A percentile compares a stretch with the other conserved stretches of the same genome.
Conservation (phyloP, 169 alveolate genomes). For the Theileria parva region DNA sequence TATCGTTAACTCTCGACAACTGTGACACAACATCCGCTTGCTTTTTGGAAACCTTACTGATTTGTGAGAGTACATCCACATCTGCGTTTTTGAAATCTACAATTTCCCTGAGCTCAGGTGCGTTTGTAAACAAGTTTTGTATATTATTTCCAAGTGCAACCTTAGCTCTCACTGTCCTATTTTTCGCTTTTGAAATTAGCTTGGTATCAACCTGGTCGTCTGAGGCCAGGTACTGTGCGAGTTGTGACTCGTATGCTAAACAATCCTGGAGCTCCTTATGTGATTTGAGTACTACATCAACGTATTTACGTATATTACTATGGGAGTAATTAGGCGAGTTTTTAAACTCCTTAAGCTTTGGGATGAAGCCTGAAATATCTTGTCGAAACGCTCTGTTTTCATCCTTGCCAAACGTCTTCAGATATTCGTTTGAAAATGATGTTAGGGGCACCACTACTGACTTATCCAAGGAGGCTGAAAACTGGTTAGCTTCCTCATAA, state of each 20-base stretch:
- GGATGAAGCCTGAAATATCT: conserved; percentile 58
- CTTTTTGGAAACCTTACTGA: conserved; percentile 17
- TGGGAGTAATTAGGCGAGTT: conserved; percentile 45
- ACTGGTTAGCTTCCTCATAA: conserved; percentile 18
- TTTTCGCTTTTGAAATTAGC: conserved; percentile 45
- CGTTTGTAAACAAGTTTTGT: conserved; percentile 46
- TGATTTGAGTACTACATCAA: conserved; percentile 55
- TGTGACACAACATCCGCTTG: not conserved
- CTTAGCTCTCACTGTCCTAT: conserved; percentile 56
- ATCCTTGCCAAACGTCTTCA: conserved; percentile 30
- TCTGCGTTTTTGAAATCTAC: conserved; percentile 15
- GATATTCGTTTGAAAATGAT: conserved; percentile 24
- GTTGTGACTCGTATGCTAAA: conserved; percentile 38
- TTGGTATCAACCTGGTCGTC: conserved; percentile 24
- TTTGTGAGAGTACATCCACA: conserved; percentile 9
- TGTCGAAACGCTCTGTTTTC: conserved; percentile 34
- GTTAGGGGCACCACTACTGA: conserved; percentile 33
- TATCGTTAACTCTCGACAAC: not conserved
- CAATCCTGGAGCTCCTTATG: conserved; percentile 49
- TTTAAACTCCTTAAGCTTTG: conserved; percentile 42
- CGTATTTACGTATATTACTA: conserved; percentile 38
- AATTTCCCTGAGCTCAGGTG: conserved; percentile 57
- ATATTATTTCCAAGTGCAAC: conserved; percentile 46
- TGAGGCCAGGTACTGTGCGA: conserved; percentile 9
- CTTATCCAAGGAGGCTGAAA: conserved; percentile 6